Evolutionary conservation across 768 basidiomycete genomes (phyloP).

Genomic region (Tulasnella calospora): DNA sequence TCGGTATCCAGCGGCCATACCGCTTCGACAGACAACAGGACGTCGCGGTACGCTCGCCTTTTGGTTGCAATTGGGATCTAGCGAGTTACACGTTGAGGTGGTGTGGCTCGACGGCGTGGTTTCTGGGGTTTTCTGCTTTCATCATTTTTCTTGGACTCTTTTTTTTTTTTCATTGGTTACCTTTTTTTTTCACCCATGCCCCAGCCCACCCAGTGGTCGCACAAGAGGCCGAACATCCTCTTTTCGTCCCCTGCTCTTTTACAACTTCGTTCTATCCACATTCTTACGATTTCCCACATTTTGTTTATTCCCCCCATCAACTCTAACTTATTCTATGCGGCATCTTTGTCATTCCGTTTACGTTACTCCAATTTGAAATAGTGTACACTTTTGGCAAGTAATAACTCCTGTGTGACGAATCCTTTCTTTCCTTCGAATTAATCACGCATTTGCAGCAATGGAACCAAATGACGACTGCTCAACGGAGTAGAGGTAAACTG

Average conservation of each 20-base stretch:
- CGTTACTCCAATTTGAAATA: not conserved
- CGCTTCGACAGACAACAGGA: not conserved
- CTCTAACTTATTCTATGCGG: slow-evolving; percentile 4
- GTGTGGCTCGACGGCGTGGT: not conserved
- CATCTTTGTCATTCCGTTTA: not conserved
- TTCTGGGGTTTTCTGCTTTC: not conserved
- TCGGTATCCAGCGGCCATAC: not conserved
- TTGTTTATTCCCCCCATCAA: not conserved
- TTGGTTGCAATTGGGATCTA: not conserved
- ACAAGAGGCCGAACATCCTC: not conserved
- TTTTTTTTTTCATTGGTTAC: not conserved
- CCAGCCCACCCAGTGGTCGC: not conserved
- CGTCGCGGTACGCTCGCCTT: not conserved
- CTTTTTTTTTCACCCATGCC: not conserved
- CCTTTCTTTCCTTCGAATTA: not conserved
- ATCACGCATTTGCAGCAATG: not conserved
- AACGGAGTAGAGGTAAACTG: not conserved
- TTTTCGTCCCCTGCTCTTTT: not conserved
- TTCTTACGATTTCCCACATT: not conserved
- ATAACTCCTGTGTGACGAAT: not conserved
- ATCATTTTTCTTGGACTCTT: not conserved
- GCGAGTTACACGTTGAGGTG: not conserved
- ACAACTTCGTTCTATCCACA: not conserved
- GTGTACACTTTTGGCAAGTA: not conserved
- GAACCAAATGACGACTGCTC: not conserved